Conservation (phyloP, 306 rosid species). For the Calophaca sinica region DNA sequence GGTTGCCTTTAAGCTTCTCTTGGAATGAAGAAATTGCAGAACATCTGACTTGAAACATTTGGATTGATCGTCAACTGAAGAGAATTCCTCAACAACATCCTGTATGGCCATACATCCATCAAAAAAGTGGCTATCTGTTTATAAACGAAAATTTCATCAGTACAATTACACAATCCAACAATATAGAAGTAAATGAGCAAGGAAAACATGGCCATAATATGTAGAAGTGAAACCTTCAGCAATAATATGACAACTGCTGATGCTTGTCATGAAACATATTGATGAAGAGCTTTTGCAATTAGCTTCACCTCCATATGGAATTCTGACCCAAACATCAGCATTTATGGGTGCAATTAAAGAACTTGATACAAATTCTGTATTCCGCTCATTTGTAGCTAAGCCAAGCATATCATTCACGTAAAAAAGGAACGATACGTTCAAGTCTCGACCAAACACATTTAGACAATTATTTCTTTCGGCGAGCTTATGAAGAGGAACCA, state of each 20-base stretch:
- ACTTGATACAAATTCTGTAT: slow-evolving; percentile 49
- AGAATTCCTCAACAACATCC: slow-evolving; percentile 65
- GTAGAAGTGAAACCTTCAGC: slow-evolving; percentile 66
- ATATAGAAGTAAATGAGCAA: slow-evolving; percentile 19
- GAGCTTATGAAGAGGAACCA: slow-evolving; percentile 66
- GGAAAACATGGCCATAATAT: slow-evolving; percentile 30
- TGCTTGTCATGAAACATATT: slow-evolving; percentile 62
- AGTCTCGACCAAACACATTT: slow-evolving; percentile 74
- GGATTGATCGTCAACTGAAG: slow-evolving; percentile 62
- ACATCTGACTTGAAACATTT: slow-evolving; percentile 81
- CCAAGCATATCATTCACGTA: slow-evolving; percentile 57
- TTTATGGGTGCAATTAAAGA: slow-evolving; percentile 66
- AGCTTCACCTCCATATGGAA: slow-evolving; percentile 61
- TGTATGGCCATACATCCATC: slow-evolving; percentile 70
- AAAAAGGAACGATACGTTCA: slow-evolving; percentile 63
- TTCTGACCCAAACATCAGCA: slow-evolving; percentile 89
- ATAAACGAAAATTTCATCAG: slow-evolving; percentile 14
- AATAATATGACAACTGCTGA: slow-evolving; percentile 69
- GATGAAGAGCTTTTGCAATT: slow-evolving; percentile 47
- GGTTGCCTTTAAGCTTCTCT: slow-evolving; percentile 53
- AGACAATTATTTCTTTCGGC: slow-evolving; percentile 65
- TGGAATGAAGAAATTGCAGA: slow-evolving; percentile 69
- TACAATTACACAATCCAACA: slow-evolving; percentile 36
- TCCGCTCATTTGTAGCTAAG: slow-evolving; percentile 46
- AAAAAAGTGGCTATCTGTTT: slow-evolving; percentile 62